Evolutionary conservation across 495 filamentous ascomycete genomes (phyloP), one percentile per base, ranked within the genome.

Genomic region (Xylaria acuta): DNA sequence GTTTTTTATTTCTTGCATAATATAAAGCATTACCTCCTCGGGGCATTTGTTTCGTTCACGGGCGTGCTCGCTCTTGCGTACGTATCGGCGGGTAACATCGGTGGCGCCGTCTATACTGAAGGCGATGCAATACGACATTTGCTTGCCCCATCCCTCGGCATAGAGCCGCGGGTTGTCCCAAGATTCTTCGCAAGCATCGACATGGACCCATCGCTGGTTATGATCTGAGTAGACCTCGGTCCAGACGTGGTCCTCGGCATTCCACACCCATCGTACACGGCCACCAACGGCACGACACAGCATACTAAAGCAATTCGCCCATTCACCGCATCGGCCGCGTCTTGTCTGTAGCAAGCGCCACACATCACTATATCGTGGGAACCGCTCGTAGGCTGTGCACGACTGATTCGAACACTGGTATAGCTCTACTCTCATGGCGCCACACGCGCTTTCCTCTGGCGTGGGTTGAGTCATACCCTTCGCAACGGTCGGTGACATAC

Each of bases 221-320:
- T 97, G 94, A 74, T 96, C 94, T 20, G 94, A 97, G 80, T 97
- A 99, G 32, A 98, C 90, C 80, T 99, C 96, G 1, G 94, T 97
- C 95, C 96, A 99, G 27, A 97, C 93, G 72, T 97, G 92, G 80
- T 99, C 97, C 81, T 99, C 96, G 40, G 92, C 90, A 74, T 98
- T 98, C 97, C 97, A 99, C 36, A 99, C 93, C 97, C 97, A 99
- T 74, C 96, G 89, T 22, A 98, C 96, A 56, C 97, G 89, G 45
- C 90, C 92, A 41, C 95, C 95, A 38, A 98, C 88, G 8, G 96
- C 96, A 54, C 96, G 89, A 82, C 96, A 98, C 27, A 99, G 87
- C 96, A 99, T 99, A 81, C 92, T 94, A 83, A 99, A 99, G 84
- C 95, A 97, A 81, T 98, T 98, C 66, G 92, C 95, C 95, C 97